phyloP scores from a whole-genome alignment of 768 basidiomycete species.

The Mycena alexandri region DNA sequence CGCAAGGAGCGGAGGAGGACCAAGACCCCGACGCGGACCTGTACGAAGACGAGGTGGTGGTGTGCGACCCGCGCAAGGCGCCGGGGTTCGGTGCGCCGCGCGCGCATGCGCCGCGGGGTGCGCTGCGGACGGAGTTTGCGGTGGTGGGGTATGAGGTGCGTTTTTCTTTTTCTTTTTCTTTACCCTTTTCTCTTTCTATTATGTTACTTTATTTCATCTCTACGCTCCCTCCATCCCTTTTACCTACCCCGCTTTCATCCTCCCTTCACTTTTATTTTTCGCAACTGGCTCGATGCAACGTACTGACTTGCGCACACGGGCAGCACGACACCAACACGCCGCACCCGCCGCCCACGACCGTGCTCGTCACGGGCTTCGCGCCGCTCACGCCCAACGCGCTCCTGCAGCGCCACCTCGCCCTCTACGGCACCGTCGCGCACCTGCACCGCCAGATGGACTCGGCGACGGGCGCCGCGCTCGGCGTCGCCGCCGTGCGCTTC shows the following conservation, averaged over 20 bases:
- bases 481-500: constrained; percentile 83
- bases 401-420: constrained; percentile 74
- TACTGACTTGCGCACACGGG: too few relatives aligned
- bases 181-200: not conserved
- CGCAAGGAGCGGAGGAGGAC: constrained; percentile 49
- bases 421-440: constrained; percentile 70
- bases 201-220: too few relatives aligned
- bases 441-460: constrained; percentile 86
- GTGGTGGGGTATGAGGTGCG: constrained; percentile 36
- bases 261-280: too few relatives aligned
- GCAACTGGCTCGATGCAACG: too few relatives aligned
- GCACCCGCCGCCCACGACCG: constrained; percentile 79
- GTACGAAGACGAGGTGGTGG: constrained; percentile 46
- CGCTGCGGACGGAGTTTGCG: constrained; percentile 43
- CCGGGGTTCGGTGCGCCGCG: constrained; percentile 40
- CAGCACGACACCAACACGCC: constrained; percentile 84
- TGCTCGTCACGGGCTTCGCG: constrained; percentile 80
- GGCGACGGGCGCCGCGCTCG: constrained; percentile 84
- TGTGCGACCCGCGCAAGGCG: constrained; percentile 36
- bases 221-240: too few relatives aligned
- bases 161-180: not conserved
- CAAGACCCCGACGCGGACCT: constrained; percentile 65
- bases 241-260: too few relatives aligned
- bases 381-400: constrained; percentile 75
- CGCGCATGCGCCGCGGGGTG: constrained; percentile 38